phyloP scores from a whole-genome alignment of 352 stramenopile species.

The Globisporangium megalacanthum region DNA sequence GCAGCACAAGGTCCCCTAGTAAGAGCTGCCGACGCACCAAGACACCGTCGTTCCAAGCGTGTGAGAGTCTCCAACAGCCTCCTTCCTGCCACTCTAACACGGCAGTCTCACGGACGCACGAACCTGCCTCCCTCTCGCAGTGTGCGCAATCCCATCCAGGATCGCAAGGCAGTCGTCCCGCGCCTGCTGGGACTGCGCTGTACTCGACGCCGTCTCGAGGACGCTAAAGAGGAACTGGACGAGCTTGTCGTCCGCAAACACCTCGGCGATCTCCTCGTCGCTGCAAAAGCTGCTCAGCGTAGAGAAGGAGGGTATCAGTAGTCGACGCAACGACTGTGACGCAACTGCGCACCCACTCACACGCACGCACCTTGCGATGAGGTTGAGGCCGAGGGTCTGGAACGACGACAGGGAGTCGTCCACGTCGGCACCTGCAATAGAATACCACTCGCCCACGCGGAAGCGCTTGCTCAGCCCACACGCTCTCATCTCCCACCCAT shows the following conservation, averaged over 20 bases:
- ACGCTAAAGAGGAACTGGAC: conserved; percentile 52
- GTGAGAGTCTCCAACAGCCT: neutral
- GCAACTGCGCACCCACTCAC: neutral
- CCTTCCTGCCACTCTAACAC: neutral
- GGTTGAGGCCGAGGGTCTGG: conserved; percentile 67
- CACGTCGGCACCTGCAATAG: conserved; percentile 30
- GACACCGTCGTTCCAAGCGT: neutral
- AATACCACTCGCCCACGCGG: neutral
- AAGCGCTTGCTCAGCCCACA: too few relatives aligned
- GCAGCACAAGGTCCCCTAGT: conserved; percentile 33
- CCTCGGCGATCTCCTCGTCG: conserved; percentile 33
- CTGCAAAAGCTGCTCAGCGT: conserved; percentile 48
- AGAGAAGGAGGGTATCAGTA: neutral
- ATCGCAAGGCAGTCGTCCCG: conserved; percentile 49
- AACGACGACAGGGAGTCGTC: conserved; percentile 59
- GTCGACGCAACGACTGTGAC: neutral
- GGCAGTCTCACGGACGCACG: neutral
- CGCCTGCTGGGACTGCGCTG: conserved; percentile 25
- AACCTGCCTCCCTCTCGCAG: conserved; percentile 43
- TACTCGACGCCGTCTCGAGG: conserved; percentile 21
- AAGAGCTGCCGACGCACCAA: conserved; percentile 32
- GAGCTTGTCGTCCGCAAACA: conserved; percentile 67
- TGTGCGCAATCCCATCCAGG: conserved; percentile 33
- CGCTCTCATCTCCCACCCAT: too few relatives aligned
- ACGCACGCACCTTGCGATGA: conserved; percentile 64